Evolutionary conservation across 164 flowering plant genomes (phyloP).

Genomic region (Sedum album): DNA sequence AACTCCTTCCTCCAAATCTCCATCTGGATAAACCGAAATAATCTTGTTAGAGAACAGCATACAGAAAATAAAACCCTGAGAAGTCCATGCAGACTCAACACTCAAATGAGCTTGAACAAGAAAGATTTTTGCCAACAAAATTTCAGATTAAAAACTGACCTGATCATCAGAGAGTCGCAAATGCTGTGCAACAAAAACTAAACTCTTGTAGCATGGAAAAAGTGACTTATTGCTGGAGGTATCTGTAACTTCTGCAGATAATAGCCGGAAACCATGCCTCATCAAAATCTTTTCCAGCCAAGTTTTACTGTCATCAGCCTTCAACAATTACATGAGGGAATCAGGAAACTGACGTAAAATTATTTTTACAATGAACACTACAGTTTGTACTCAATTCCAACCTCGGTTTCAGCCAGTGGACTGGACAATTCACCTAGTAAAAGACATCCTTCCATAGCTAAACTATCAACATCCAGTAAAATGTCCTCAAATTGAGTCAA

Average conservation of each 20-base stretch:
- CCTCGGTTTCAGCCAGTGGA: slow-evolving; percentile 47
- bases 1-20: slow-evolving; percentile 73
- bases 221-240: slow-evolving; percentile 26
- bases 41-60: neutral
- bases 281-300: slow-evolving; percentile 68
- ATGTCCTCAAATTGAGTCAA: slow-evolving; percentile 51
- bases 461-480: slow-evolving; percentile 40
- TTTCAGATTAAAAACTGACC: slow-evolving; percentile 27
- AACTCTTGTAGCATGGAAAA: slow-evolving; percentile 22
- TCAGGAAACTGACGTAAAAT: neutral
- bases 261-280: slow-evolving; percentile 63
- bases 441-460: slow-evolving; percentile 58
- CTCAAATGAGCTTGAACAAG: neutral
- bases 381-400: slow-evolving; percentile 32
- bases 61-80: neutral
- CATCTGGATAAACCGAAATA: slow-evolving; percentile 34
- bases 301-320: slow-evolving; percentile 24
- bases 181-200: slow-evolving; percentile 76
- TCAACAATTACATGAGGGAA: slow-evolving; percentile 11
- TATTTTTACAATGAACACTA: neutral
- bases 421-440: slow-evolving; percentile 72
- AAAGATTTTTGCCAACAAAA: neutral
- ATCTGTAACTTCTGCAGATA: slow-evolving; percentile 33
- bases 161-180: slow-evolving; percentile 77
- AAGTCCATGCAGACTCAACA: neutral